These are phyloP conservation scores for Sugiyamaella smithiae DNA, from an alignment of 805 yeast genomes.

Conservation along the genomic window DNA sequence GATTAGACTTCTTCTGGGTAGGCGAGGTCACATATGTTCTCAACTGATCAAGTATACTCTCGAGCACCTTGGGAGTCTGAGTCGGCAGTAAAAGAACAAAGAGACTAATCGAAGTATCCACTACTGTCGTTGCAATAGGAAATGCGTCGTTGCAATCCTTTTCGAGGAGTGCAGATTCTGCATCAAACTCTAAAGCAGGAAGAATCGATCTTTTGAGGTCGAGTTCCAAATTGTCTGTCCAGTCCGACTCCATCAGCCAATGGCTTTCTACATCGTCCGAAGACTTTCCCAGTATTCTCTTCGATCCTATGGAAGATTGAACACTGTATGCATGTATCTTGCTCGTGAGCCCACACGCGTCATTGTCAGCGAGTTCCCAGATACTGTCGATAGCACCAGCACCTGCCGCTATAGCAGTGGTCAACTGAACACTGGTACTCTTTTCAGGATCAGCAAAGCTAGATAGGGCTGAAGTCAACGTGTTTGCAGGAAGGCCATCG, in stretches of 20 bases:
- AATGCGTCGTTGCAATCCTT: neutral
- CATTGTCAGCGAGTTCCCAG: conserved; percentile 40
- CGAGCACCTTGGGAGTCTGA: conserved; percentile 75
- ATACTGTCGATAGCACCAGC: conserved; percentile 31
- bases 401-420: conserved; percentile 31
- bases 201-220: conserved; percentile 26
- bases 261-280: conserved; percentile 16
- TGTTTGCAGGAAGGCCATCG: conserved; percentile 40
- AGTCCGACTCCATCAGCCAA: conserved; percentile 28
- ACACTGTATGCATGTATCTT: conserved; percentile 25
- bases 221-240: conserved; percentile 22
- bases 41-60: conserved; percentile 80
- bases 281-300: conserved; percentile 21
- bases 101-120: conserved; percentile 77
- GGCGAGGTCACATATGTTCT: conserved; percentile 45
- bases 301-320: conserved; percentile 7
- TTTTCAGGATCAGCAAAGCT: conserved; percentile 33
- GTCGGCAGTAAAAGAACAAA: conserved; percentile 68
- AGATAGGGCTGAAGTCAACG: conserved; percentile 34
- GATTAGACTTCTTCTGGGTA: conserved; percentile 25
- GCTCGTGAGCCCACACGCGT: conserved; percentile 45
- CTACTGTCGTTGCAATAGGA: conserved; percentile 46
- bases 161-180: conserved; percentile 20
- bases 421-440: conserved; percentile 25
- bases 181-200: conserved; percentile 28